Conservation (phyloP, 2,329 filamentous ascomycete species). For the Phyllosticta citriasiana region DNA sequence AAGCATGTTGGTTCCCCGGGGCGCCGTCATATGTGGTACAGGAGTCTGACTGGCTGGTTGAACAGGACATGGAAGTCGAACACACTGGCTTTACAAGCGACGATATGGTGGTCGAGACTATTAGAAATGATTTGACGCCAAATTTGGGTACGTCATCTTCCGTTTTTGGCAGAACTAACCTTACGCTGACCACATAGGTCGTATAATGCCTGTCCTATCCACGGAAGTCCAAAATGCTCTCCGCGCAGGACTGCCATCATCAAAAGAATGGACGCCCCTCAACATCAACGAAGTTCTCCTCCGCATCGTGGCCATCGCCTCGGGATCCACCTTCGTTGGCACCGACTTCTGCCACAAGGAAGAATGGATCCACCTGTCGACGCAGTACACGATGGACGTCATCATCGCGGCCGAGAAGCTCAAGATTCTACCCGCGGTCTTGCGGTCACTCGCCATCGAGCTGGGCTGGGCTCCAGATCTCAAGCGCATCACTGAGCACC, state of each 20-base stretch:
- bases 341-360: slow-evolving; percentile 27
- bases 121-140: background rate
- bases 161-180: no score
- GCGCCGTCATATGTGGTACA: background rate
- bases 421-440: slow-evolving; percentile 24
- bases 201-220: background rate
- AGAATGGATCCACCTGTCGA: slow-evolving; percentile 28
- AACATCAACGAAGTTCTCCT: background rate
- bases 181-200: background rate
- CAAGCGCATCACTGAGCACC: background rate
- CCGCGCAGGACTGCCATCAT: slow-evolving; percentile 3
- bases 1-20: background rate
- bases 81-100: background rate
- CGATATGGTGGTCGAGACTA: background rate
- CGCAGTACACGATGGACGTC: slow-evolving; percentile 26
- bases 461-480: background rate
- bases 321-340: slow-evolving; percentile 23
- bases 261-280: background rate
- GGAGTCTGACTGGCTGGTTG: background rate
- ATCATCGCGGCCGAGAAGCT: slow-evolving; percentile 25
- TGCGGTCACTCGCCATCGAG: slow-evolving; percentile 17
- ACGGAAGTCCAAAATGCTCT: background rate
- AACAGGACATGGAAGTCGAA: background rate
- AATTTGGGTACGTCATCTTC: background rate
- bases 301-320: slow-evolving; percentile 1